Evolutionary conservation across 768 basidiomycete genomes (phyloP), one percentile per base, ranked within the genome.

Genomic region (Neoboletus magnificus): DNA sequence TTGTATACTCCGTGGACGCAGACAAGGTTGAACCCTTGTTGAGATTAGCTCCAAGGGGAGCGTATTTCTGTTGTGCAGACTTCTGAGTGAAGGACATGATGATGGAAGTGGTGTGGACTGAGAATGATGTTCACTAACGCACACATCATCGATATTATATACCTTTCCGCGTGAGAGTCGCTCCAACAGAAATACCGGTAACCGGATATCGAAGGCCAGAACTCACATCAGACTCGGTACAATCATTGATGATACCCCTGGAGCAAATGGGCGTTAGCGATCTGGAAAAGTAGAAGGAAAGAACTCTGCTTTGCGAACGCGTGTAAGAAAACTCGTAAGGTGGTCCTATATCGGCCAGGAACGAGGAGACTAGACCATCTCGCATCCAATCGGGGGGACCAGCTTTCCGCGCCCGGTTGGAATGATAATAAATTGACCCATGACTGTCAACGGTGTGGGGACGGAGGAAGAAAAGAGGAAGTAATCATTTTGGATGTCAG

Each of bases 81-180:
- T 56, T 62, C 53, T 43, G 60, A 35, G 54, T 48, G 53, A 57
- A 63, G 48, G 59, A 68, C 63, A 66, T 68, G 58, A 6, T 57
- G 36, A 11, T 52, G 44, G 15, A 42, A 12, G 41, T 45, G 23
- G 46, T 42, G 8, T 3, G 10, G 13, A 27, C 5, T 7, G 45
- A 39, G 47, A n/a, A 23, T 36, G 45, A 18, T 7, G 41, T 23
- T 22, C 29, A 27, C 9, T 9, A 18, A 48, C 10, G 29, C 27
- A 25, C 8, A 11, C 16, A 22, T 5, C 6, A 16, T 41, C 33
- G 29, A 11, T 44, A 13, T 44, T 63, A 66, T 66, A 67, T 68
- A 48, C 47, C 22, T 23, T 15, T 16, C 5, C 25, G 13, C 8
- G 16, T 33, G 32, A 30, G 9, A 22, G 46, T 16, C 15, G 46